Percentiles rank a stretch among this genome's conserved stretches.
Evolutionary conservation across 2,329 filamentous ascomycete species (phyloP).

Genomic region (Fusarium foetens): DNA sequence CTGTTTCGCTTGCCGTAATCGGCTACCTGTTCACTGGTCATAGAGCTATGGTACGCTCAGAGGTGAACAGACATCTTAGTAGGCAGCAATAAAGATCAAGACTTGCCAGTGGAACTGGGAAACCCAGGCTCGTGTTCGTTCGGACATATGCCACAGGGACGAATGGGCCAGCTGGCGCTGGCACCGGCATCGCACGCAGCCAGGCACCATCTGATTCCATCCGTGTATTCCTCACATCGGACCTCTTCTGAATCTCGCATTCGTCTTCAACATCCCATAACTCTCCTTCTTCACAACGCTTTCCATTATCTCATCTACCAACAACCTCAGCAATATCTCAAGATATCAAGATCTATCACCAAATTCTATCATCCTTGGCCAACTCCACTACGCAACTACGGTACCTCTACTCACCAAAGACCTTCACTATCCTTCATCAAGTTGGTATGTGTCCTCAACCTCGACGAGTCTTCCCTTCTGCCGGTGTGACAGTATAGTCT

Average conservation of each 20-base stretch:
- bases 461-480: rapidly evolving
- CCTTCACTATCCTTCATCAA: not conserved
- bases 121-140: rapidly evolving
- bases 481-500: rapidly evolving
- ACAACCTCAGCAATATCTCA: not conserved
- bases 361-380: rapidly evolving
- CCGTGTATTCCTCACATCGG: rapidly evolving
- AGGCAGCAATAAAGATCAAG: not conserved
- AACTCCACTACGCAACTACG: rapidly evolving
- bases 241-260: not conserved
- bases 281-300: rapidly evolving
- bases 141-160: no score
- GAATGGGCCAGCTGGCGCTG: not conserved
- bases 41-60: no score
- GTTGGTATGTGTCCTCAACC: not conserved
- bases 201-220: rapidly evolving
- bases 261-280: rapidly evolving
- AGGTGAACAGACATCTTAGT: not conserved
- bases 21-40: no score
- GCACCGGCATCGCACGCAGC: not conserved
- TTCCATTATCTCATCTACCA: rapidly evolving
- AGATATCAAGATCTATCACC: rapidly evolving
- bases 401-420: rapidly evolving
- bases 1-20: not conserved
- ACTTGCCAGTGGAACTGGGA: not conserved